Evolutionary conservation across 1,284 basidiomycete species (phyloP).

Genomic region (Takashimella koratensis): DNA sequence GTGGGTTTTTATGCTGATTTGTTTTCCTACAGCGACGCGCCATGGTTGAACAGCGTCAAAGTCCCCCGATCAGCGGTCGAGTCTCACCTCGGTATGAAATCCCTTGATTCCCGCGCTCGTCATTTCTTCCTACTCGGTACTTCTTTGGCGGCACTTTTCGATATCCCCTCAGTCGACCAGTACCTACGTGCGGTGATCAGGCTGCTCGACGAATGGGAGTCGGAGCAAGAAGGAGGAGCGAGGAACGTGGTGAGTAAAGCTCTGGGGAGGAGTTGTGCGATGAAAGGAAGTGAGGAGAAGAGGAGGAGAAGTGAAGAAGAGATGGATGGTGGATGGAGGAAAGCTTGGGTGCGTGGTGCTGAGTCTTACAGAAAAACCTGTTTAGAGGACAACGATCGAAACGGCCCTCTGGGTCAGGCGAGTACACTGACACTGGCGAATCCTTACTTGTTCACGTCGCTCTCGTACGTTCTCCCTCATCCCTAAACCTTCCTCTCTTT

Average conservation of each 20-base stretch:
- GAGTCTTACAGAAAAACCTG: conserved; percentile 31
- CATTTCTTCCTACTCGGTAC: conserved; percentile 51
- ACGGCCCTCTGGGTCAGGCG: background rate
- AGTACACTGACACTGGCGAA: conserved; percentile 1
- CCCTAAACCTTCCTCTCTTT: background rate
- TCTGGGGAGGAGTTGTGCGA: too few relatives aligned
- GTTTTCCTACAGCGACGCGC: conserved; percentile 29
- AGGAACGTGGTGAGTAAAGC: conserved; percentile 40
- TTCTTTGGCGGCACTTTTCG: conserved; percentile 49
- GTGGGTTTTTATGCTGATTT: background rate
- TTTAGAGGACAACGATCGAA: conserved; percentile 29
- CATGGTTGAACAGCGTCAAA: conserved; percentile 48
- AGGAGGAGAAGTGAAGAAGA: too few relatives aligned
- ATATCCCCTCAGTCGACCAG: conserved; percentile 46
- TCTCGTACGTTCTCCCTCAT: background rate
- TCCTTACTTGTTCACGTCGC: background rate
- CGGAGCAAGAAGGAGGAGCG: conserved; percentile 36
- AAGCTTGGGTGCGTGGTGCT: background rate
- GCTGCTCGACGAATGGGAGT: conserved; percentile 52
- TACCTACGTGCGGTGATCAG: conserved; percentile 46
- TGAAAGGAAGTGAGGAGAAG: too few relatives aligned
- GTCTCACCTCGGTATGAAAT: conserved; percentile 32
- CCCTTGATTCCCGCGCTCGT: conserved; percentile 39
- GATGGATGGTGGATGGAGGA: too few relatives aligned
- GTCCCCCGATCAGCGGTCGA: conserved; percentile 37